These are phyloP conservation scores for Postia placenta DNA, from an alignment of 768 basidiomycete genomes.

Conservation along the genomic window DNA sequence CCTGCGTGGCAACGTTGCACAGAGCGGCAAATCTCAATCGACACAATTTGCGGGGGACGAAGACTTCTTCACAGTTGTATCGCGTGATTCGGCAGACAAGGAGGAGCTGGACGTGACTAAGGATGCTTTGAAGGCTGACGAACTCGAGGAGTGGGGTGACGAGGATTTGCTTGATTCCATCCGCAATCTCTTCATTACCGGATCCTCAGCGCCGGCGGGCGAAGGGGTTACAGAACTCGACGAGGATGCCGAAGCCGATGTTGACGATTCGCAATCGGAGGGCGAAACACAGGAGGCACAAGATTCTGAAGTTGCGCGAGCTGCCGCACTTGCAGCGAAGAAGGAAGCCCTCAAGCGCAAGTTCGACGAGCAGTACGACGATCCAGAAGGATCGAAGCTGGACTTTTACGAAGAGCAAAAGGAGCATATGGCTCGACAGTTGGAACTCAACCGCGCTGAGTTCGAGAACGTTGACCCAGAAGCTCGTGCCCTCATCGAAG, in stretches of 20 bases:
- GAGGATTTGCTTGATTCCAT: conserved; percentile 84
- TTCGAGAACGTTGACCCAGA: conserved; percentile 76
- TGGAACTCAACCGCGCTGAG: conserved; percentile 76
- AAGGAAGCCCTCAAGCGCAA: conserved; percentile 90
- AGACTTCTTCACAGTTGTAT: conserved; percentile 74
- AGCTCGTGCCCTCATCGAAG: conserved; percentile 80
- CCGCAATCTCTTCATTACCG: conserved; percentile 87
- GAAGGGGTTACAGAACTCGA: conserved; percentile 30
- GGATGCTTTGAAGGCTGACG: conserved; percentile 41
- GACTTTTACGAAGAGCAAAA: conserved; percentile 93
- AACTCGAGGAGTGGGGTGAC: conserved; percentile 73
- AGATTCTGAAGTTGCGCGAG: conserved; percentile 20
- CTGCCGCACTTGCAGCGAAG: conserved; percentile 66
- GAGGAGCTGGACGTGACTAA: conserved; percentile 71
- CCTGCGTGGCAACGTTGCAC: conserved; percentile 19
- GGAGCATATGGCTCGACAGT: conserved; percentile 83
- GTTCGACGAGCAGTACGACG: conserved; percentile 96
- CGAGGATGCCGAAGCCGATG: conserved; percentile 20
- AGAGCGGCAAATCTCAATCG: neutral
- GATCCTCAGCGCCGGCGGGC: conserved; percentile 30
- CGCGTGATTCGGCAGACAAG: conserved; percentile 26
- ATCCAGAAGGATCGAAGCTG: conserved; percentile 68
- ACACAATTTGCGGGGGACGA: conserved; percentile 30
- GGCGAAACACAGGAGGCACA: conserved; percentile 28
- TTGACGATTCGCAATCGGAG: neutral